Conservation (phyloP, 495 filamentous ascomycete genomes). For the Copromyces sp. region DNA sequence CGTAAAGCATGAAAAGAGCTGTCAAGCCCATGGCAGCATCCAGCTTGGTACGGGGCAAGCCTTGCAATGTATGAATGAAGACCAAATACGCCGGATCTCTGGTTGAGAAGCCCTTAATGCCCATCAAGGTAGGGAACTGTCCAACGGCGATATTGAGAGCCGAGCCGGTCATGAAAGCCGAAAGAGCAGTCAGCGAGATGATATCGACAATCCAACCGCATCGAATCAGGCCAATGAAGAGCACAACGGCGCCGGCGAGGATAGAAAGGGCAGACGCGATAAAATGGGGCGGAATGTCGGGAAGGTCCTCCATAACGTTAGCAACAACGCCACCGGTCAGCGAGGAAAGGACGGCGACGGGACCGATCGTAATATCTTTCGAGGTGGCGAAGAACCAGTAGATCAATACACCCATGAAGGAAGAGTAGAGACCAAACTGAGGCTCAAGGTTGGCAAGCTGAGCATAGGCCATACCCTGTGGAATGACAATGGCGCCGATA, state of each 20-base stretch:
- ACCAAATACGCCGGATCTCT: slow-evolving; percentile 73
- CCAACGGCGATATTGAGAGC: slow-evolving; percentile 83
- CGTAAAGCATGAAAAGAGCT: slow-evolving; percentile 72
- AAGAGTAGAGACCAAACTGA: slow-evolving; percentile 89
- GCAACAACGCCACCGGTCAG: slow-evolving; percentile 71
- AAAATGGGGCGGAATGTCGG: slow-evolving; percentile 47
- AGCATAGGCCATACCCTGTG: slow-evolving; percentile 97
- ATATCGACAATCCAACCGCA: slow-evolving; percentile 92
- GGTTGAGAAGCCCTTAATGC: slow-evolving; percentile 66
- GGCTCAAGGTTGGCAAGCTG: slow-evolving; percentile 65
- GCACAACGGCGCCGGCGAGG: slow-evolving; percentile 71
- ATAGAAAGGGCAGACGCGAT: slow-evolving; percentile 76
- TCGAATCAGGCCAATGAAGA: slow-evolving; percentile 67
- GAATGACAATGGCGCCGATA: slow-evolving; percentile 90
- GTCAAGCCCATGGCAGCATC: slow-evolving; percentile 88
- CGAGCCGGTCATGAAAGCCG: slow-evolving; percentile 96
- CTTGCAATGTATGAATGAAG: slow-evolving; percentile 77
- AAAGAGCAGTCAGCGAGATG: slow-evolving; percentile 84
- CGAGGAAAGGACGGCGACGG: slow-evolving; percentile 92
- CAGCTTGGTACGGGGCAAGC: slow-evolving; percentile 54
- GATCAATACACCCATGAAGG: slow-evolving; percentile 91
- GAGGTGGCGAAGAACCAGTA: slow-evolving; percentile 99
- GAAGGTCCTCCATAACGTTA: slow-evolving; percentile 43
- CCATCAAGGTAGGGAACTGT: slow-evolving; percentile 81
- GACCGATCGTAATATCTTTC: slow-evolving; percentile 98